Evolutionary conservation across 306 rosid genomes (phyloP), one percentile per base, ranked within the genome.

Genomic region (Corylus heterophylla): DNA sequence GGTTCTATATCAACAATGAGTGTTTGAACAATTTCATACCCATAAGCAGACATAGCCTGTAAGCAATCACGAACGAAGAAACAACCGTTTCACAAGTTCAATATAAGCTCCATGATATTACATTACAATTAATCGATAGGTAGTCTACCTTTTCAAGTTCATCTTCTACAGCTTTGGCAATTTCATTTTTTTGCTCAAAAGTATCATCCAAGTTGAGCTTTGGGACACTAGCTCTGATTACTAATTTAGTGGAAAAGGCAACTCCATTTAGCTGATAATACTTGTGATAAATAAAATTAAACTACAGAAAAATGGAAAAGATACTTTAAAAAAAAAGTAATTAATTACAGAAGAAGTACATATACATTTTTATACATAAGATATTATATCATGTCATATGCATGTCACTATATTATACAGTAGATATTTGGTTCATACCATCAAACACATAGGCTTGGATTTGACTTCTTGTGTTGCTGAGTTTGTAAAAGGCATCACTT

Each of bases 11-110:
- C 97, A 63, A 89, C 88, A 75, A 94, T 92, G 71, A 94, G 93
- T 18, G 97, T 92, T 80, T 92, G 98, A 22, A 94, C 98, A 22
- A 94, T 94, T 90, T 94, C 95, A 73, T 83, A 94, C 42, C 97
- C 97, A 83, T 94, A 94, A 56, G 97, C 97, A 51, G 97, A 94
- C 97, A 94, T 94, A 69, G 98, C 98, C 98, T 94, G 86, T 52
- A 67, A 78, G 55, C 64, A 70, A 22, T 18, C 54, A 62, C 64
- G n/a, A n/a, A 76, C 7, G 63, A 35, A 70, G 55, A 81, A 81
- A 56, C 58, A 83, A 37, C 70, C 63, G 39, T 44, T 54, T 82
- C 78, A 71, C 5, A 70, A 74, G 59, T 51, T 75, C 8, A 42
- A 42, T 54, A 80, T 58, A 77, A 42, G 77, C 69, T 31, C 61